Conservation (phyloP, 2,329 filamentous ascomycete species). For the Colletotrichum musicola region DNA sequence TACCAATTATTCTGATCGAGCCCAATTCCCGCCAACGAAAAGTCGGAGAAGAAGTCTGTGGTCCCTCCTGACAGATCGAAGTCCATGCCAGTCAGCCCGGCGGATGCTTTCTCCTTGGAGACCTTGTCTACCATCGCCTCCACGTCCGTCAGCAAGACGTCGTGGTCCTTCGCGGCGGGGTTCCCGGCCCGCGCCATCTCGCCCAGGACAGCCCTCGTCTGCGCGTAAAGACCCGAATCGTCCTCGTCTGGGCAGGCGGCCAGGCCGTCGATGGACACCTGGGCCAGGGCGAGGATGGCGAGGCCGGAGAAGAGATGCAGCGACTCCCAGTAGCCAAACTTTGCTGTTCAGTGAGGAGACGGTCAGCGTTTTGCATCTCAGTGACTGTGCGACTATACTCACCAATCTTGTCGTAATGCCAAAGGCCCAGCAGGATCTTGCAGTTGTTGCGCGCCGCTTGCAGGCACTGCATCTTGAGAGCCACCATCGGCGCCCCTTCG, state of each 20-base stretch:
- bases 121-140: constrained; percentile 35
- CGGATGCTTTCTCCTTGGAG: neutral
- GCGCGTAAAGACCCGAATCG: constrained; percentile 24
- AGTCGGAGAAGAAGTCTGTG: neutral
- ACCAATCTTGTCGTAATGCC: constrained; percentile 36
- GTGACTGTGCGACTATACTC: no score
- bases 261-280: neutral
- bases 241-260: neutral
- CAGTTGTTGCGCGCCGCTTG: constrained; percentile 35
- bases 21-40: neutral
- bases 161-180: constrained; percentile 37
- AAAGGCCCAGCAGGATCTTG: constrained; percentile 34
- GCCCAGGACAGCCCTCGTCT: constrained; percentile 26
- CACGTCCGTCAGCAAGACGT: constrained; percentile 35
- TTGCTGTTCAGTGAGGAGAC: constrained; percentile 8
- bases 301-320: constrained; percentile 44
- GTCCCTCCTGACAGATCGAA: neutral
- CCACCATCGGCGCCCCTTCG: neutral
- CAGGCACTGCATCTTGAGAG: constrained; percentile 31
- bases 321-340: constrained; percentile 44
- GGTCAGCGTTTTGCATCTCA: no score
- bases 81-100: neutral
- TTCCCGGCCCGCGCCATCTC: constrained; percentile 38
- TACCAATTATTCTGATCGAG: no score
- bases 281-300: constrained; percentile 39